Evolutionary conservation across 305 asterid genomes (phyloP).

Genomic region (Ruellia speciosa): DNA sequence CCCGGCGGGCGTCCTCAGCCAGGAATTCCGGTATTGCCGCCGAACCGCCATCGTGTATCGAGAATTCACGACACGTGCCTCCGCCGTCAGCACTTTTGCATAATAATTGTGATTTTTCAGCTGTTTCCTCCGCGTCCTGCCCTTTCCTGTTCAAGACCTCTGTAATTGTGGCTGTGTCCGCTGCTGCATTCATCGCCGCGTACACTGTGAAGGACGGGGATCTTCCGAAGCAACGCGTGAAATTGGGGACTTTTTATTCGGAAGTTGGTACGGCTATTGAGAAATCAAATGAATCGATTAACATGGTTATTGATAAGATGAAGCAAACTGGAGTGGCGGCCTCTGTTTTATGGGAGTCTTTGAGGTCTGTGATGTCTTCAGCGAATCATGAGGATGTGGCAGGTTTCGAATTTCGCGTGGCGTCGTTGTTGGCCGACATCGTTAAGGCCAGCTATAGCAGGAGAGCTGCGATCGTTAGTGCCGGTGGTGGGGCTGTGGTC

Average conservation of each 20-base stretch:
- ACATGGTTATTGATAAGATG: constrained; percentile 44
- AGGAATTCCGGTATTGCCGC: constrained; percentile 25
- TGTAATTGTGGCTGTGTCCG: constrained; percentile 38
- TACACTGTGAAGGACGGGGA: constrained; percentile 24
- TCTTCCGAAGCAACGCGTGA: constrained; percentile 9
- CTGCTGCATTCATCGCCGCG: constrained; percentile 40
- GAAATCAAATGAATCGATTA: constrained; percentile 49
- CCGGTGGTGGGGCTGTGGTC: constrained; percentile 87
- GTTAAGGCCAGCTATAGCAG: constrained; percentile 85
- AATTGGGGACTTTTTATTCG: constrained; percentile 24
- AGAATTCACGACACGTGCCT: constrained; percentile 27
- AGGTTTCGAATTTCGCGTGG: constrained; percentile 90
- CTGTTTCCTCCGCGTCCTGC: constrained; percentile 19
- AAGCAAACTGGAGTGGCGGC: constrained; percentile 84
- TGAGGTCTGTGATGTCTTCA: constrained; percentile 81
- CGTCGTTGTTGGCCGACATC: constrained; percentile 87
- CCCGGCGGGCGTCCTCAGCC: constrained; percentile 32
- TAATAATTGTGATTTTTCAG: constrained; percentile 19
- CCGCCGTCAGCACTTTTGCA: constrained; percentile 18
- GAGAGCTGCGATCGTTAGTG: constrained; percentile 82
- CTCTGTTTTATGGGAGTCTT: constrained; percentile 81
- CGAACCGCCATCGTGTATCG: constrained; percentile 22
- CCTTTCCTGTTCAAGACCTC: constrained; percentile 28
- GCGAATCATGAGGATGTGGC: constrained; percentile 90
- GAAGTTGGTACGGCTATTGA: constrained; percentile 46